phyloP scores from a whole-genome alignment of 2,329 filamentous ascomycete genomes.

The Penicillium sp. region DNA sequence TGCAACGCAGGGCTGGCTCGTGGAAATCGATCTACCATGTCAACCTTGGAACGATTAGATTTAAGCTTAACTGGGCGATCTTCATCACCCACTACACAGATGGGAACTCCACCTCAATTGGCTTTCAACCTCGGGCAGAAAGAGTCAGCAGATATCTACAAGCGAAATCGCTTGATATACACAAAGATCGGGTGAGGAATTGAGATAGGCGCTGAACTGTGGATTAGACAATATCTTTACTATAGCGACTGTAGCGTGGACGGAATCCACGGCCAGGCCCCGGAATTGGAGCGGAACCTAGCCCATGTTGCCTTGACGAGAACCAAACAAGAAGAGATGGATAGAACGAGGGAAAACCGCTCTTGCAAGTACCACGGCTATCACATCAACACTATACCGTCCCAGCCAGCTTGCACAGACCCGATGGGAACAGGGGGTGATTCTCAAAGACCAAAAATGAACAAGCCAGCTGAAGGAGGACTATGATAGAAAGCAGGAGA shows the following conservation, averaged over 20 bases:
- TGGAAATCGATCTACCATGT: not conserved
- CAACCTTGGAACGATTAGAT: not conserved
- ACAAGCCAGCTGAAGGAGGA: not conserved
- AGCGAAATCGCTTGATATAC: not conserved
- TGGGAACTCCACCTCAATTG: not conserved
- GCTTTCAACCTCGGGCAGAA: too few species aligned
- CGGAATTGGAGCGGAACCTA: conserved; percentile 1
- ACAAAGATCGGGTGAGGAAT: not conserved
- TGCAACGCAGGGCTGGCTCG: not conserved
- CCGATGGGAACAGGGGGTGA: conserved; percentile 10
- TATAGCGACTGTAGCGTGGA: conserved; percentile 24
- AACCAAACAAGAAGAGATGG: not conserved
- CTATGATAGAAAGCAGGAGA: conserved; percentile 1
- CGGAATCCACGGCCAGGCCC: conserved; percentile 8
- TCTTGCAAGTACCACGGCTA: conserved; percentile 25
- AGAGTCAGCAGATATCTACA: not conserved
- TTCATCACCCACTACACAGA: not conserved
- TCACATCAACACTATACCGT: conserved; percentile 24
- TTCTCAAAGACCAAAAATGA: conserved; percentile 6
- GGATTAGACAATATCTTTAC: conserved; percentile 25
- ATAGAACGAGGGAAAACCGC: conserved; percentile 9
- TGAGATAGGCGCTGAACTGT: conserved; percentile 16
- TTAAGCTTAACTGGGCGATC: conserved; percentile 2
- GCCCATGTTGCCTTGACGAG: conserved; percentile 8
- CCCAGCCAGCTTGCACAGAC: conserved; percentile 14